Conservation (phyloP, 345 rosid species). For the Diplotaxis tenuifolia region DNA sequence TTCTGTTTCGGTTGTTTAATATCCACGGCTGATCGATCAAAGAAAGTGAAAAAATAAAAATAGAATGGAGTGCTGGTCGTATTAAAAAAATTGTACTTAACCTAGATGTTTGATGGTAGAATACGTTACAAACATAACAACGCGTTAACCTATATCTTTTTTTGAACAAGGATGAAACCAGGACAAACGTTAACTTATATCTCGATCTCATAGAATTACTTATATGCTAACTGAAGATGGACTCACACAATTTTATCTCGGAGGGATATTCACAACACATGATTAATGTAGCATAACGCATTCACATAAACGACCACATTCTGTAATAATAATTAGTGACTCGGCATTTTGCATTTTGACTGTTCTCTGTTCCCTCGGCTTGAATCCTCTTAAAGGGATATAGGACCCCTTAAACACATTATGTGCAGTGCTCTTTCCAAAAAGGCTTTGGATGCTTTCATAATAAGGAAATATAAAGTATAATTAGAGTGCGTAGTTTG, state of each 20-base stretch:
- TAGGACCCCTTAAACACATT: constrained; percentile 9
- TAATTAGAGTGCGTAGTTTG: constrained; percentile 12
- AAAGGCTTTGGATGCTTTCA: constrained; percentile 38
- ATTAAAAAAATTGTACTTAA: neutral
- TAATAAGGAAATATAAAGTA: constrained; percentile 10
- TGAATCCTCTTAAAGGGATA: neutral
- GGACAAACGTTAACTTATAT: too few species aligned
- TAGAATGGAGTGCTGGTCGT: neutral
- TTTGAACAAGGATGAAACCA: too few species aligned
- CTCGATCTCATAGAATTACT: neutral
- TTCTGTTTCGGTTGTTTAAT: neutral
- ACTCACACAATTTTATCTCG: neutral
- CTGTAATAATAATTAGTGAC: neutral
- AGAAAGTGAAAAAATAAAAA: neutral
- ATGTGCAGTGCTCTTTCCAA: constrained; percentile 11
- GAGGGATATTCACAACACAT: neutral
- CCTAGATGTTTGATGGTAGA: neutral
- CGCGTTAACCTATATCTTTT: neutral
- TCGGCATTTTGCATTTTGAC: constrained; percentile 3
- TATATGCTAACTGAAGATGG: neutral
- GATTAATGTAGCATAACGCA: neutral
- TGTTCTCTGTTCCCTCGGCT: constrained; percentile 4
- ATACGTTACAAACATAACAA: neutral
- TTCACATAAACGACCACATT: neutral
- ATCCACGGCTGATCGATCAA: neutral